Evolutionary conservation across 805 yeast species (phyloP).

Genomic region (Wickerhamia fluorescens): DNA sequence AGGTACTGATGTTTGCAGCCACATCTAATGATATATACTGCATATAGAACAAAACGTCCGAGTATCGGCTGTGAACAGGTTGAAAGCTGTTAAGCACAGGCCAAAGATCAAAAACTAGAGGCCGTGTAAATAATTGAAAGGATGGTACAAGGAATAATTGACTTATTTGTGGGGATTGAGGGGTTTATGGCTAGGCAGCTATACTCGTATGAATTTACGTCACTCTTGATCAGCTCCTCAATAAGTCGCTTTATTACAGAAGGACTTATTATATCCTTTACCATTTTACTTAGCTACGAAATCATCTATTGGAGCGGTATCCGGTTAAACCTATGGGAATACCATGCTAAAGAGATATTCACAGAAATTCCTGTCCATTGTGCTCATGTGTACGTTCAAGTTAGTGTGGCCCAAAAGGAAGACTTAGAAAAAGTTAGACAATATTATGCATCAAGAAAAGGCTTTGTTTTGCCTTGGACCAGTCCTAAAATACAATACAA

Average conservation of each 20-base stretch:
- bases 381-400: constrained; percentile 58
- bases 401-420: constrained; percentile 30
- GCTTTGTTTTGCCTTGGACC: no score
- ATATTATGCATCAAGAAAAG: constrained; percentile 21
- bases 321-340: constrained; percentile 37
- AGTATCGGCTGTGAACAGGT: no score
- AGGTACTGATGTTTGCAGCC: no score
- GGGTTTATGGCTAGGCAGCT: no score
- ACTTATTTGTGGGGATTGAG: no score
- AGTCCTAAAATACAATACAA: constrained; percentile 6
- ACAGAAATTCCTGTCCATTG: constrained; percentile 73
- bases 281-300: constrained; percentile 29
- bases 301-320: constrained; percentile 38
- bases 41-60: no score
- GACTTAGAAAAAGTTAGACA: constrained; percentile 14
- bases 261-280: constrained; percentile 15
- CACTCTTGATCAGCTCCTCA: constrained; percentile 17
- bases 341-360: constrained; percentile 54
- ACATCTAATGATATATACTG: no score
- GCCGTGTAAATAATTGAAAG: no score
- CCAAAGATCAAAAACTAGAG: no score
- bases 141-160: no score
- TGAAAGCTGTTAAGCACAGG: no score
- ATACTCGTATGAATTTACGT: constrained; percentile 8
- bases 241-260: constrained; percentile 25